Evolutionary conservation across 805 yeast genomes (phyloP).

Genomic region (Millerozyma miso): DNA sequence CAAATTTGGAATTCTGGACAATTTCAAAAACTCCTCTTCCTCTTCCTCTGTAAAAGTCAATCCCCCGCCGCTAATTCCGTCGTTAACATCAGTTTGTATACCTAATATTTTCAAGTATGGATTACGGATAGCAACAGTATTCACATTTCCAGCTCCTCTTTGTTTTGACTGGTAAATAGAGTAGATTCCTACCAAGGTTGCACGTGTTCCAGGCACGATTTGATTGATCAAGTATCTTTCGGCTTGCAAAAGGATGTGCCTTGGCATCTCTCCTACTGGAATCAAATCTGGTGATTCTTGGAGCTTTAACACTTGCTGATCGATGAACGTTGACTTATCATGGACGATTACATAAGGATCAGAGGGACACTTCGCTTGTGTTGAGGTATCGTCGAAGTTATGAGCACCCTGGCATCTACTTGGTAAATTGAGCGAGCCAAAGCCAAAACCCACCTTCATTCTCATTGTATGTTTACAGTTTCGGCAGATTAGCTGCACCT

Average conservation of each 20-base stretch:
- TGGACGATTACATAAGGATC: conserved; percentile 93
- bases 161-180: conserved; percentile 77
- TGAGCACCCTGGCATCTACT: conserved; percentile 52
- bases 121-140: conserved; percentile 84
- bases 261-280: conserved; percentile 98
- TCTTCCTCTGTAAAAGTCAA: conserved; percentile 82
- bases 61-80: conserved; percentile 54
- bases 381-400: conserved; percentile 43
- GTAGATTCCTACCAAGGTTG: conserved; percentile 88
- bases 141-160: conserved; percentile 40
- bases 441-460: conserved; percentile 59
- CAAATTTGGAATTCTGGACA: conserved; percentile 79
- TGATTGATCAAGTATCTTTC: conserved; percentile 87
- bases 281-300: conserved; percentile 99
- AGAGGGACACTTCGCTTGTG: conserved; percentile 69
- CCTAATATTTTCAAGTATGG: conserved; percentile 89
- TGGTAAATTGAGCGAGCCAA: conserved; percentile 69
- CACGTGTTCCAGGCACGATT: conserved; percentile 93
- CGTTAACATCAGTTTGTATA: conserved; percentile 76
- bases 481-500: conserved; percentile 80
- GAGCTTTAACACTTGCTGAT: conserved; percentile 88
- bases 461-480: conserved; percentile 78
- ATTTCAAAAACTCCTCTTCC: conserved; percentile 80
- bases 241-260: conserved; percentile 81
- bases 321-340: conserved; percentile 89